Percentiles rank a stretch among this genome's conserved stretches.
phyloP scores from a whole-genome alignment of 257 asterid species.

The Leonotis leonurus region DNA sequence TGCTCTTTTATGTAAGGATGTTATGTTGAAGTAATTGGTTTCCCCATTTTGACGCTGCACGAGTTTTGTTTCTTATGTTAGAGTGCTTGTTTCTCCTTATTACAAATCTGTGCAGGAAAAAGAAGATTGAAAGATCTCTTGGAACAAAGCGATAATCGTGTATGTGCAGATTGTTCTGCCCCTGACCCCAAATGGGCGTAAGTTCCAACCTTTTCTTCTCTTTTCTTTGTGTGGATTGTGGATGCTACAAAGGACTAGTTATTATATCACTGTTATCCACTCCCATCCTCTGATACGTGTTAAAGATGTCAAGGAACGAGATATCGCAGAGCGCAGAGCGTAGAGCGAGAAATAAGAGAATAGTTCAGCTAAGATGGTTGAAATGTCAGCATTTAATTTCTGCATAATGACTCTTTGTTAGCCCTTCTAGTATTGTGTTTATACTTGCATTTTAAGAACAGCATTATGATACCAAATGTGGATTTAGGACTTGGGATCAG shows the following conservation, averaged over 20 bases:
- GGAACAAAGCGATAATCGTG: constrained; percentile 60
- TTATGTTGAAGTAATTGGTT: not conserved
- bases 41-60: not conserved
- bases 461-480: not conserved
- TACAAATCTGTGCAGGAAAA: constrained; percentile 51
- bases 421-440: not conserved
- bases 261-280: not conserved
- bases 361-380: not conserved
- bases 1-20: not conserved
- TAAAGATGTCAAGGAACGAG: not conserved
- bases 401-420: not conserved
- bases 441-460: not conserved
- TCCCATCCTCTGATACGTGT: not conserved
- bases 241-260: not conserved
- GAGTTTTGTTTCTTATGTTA: too few relatives aligned
- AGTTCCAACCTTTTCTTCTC: constrained; percentile 28
- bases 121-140: constrained; percentile 78
- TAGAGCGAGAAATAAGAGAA: not conserved
- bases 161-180: constrained; percentile 92
- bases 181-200: constrained; percentile 99
- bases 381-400: not conserved
- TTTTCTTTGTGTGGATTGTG: not conserved
- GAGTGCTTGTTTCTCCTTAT: not conserved
- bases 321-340: too few relatives aligned
- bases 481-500: not conserved